Evolutionary conservation across 1,284 basidiomycete genomes (phyloP).

Genomic region (Trametes versicolor): DNA sequence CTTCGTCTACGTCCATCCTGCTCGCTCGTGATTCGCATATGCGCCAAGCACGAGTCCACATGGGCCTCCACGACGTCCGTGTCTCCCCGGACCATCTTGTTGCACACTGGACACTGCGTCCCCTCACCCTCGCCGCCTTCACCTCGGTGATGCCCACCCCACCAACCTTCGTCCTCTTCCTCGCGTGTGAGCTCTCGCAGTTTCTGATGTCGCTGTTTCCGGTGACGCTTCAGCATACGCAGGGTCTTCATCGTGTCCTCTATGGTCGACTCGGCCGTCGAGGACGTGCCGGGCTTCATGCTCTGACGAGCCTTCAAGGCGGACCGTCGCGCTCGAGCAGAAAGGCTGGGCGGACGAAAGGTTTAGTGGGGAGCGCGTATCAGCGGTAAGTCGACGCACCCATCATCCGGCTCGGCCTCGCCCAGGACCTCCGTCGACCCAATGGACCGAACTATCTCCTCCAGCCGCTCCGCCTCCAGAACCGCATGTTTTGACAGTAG

Average conservation of each 20-base stretch:
- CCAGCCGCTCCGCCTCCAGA: slow-evolving; percentile 72
- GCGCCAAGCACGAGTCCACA: slow-evolving; percentile 76
- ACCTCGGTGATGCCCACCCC: slow-evolving; percentile 41
- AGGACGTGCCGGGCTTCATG: slow-evolving; percentile 46
- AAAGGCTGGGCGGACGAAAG: slow-evolving; percentile 27
- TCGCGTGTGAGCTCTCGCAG: slow-evolving; percentile 72
- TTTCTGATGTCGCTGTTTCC: slow-evolving; percentile 68
- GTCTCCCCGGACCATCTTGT: slow-evolving; percentile 64
- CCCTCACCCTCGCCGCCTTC: slow-evolving; percentile 47
- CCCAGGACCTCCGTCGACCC: slow-evolving; percentile 59
- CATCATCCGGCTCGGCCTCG: slow-evolving; percentile 55
- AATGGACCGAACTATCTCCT: slow-evolving; percentile 68
- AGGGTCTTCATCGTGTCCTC: slow-evolving; percentile 63
- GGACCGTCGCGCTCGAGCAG: slow-evolving; percentile 58
- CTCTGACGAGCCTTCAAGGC: slow-evolving; percentile 71
- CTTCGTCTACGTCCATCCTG: slow-evolving; percentile 49
- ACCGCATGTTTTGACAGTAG: slow-evolving; percentile 68
- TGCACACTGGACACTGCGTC: slow-evolving; percentile 74
- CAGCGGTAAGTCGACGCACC: slow-evolving; percentile 48
- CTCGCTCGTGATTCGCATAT: slow-evolving; percentile 54
- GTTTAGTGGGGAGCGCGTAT: slow-evolving; percentile 3
- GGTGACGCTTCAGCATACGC: slow-evolving; percentile 65
- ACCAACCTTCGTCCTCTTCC: slow-evolving; percentile 56
- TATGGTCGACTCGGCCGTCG: slow-evolving; percentile 46
- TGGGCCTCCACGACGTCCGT: slow-evolving; percentile 78